These are phyloP conservation scores for Quercus bicolor DNA, from an alignment of 306 rosid genomes.

Conservation along the genomic window DNA sequence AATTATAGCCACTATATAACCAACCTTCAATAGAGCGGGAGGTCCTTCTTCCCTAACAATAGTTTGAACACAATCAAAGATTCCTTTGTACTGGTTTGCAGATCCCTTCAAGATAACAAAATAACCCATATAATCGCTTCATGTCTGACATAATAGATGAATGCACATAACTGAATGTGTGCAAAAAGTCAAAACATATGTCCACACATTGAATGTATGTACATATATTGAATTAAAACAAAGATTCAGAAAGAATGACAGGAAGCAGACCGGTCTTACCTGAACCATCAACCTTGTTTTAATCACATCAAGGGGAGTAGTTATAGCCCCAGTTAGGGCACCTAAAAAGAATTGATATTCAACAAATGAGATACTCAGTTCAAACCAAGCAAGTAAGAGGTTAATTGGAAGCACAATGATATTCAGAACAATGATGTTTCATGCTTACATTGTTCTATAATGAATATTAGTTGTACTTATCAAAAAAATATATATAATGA, in stretches of 20 bases:
- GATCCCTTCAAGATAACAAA: slow-evolving; percentile 58
- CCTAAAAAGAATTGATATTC: slow-evolving; percentile 41
- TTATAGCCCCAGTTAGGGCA: slow-evolving; percentile 90
- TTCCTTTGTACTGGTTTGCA: slow-evolving; percentile 75
- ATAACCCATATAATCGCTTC: slow-evolving; percentile 19
- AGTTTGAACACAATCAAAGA: slow-evolving; percentile 87
- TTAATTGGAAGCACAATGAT: neutral
- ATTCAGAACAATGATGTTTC: neutral
- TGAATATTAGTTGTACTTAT: no score
- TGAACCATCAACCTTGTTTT: slow-evolving; percentile 93
- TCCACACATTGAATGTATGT: neutral
- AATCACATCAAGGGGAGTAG: slow-evolving; percentile 94
- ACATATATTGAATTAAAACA: neutral
- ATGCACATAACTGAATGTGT: slow-evolving; percentile 3
- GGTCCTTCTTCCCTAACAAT: slow-evolving; percentile 89
- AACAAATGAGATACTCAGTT: neutral
- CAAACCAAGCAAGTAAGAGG: neutral
- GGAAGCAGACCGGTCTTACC: slow-evolving; percentile 40
- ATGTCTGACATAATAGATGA: slow-evolving; percentile 20
- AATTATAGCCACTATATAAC: neutral
- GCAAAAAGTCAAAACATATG: neutral
- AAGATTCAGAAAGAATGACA: neutral
- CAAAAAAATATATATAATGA: no score
- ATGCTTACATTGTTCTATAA: neutral
- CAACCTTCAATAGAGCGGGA: slow-evolving; percentile 74